Evolutionary conservation across 2,329 filamentous ascomycete genomes (phyloP).

Genomic region (Mariannaea elegans): DNA sequence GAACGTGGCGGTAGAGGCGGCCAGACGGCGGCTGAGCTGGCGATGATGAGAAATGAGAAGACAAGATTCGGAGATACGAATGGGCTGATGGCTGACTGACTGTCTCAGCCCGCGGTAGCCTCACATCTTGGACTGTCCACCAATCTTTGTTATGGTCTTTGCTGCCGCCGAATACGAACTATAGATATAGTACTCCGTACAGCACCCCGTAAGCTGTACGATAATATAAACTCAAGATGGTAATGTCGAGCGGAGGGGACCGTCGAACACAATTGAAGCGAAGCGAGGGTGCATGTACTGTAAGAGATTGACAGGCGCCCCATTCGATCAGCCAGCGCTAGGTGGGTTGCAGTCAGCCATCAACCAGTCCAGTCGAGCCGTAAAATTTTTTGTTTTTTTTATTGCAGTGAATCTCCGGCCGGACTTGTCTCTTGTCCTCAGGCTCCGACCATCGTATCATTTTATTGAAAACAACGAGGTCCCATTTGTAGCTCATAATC

Average conservation of each 20-base stretch:
- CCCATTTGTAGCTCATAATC: conserved; percentile 1
- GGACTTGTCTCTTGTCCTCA: no score
- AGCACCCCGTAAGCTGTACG: neutral
- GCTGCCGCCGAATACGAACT: neutral
- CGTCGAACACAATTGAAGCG: conserved; percentile 2
- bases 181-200: neutral
- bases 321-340: conserved; percentile 5
- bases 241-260: neutral
- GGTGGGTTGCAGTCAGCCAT: conserved; percentile 7
- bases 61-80: conserved; percentile 3
- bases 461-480: neutral
- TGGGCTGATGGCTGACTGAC: conserved; percentile 4
- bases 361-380: conserved; percentile 4
- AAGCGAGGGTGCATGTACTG: conserved; percentile 9
- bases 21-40: neutral
- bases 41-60: conserved; percentile 10
- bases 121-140: neutral
- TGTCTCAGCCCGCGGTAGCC: conserved; percentile 11
- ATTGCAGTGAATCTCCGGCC: neutral
- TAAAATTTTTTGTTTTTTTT: neutral
- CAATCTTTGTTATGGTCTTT: neutral
- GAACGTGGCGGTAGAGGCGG: conserved; percentile 3
- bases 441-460: conserved; percentile 18
- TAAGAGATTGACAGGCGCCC: conserved; percentile 28
- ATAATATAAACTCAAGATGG: neutral